Conservation (phyloP, 2,329 filamentous ascomycete genomes). For the Calonectria leucothoes region DNA sequence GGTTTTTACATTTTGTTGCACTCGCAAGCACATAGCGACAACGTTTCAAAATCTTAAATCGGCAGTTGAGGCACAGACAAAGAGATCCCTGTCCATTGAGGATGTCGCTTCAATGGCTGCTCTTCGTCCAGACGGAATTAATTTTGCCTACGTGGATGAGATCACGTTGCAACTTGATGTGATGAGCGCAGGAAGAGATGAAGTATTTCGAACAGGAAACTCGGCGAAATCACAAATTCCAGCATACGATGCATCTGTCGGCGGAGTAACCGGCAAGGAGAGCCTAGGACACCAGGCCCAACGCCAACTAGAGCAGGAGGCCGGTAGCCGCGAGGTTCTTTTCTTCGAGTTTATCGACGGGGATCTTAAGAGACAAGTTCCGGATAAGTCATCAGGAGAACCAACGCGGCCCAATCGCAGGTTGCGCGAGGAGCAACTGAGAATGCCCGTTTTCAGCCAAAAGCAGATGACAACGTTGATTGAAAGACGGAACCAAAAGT, state of each 20-base stretch:
- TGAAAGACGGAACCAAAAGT: conserved; percentile 89
- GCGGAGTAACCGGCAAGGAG: conserved; percentile 64
- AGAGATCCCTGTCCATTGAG: conserved; percentile 74
- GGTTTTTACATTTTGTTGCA: conserved; percentile 94
- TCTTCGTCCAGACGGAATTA: conserved; percentile 81
- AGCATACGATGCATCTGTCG: conserved; percentile 67
- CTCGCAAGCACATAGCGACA: conserved; percentile 90
- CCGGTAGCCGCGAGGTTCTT: conserved; percentile 73
- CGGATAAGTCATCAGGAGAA: conserved; percentile 78
- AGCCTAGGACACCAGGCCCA: conserved; percentile 47
- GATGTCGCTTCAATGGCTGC: conserved; percentile 87
- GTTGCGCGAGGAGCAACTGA: conserved; percentile 81
- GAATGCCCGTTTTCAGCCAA: conserved; percentile 92
- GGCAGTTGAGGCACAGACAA: conserved; percentile 86
- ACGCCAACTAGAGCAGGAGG: conserved; percentile 13
- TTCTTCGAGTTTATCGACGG: conserved; percentile 95
- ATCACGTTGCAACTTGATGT: conserved; percentile 83
- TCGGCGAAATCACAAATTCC: conserved; percentile 63
- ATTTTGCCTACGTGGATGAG: conserved; percentile 89
- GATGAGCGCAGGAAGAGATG: conserved; percentile 74
- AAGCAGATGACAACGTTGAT: conserved; percentile 92
- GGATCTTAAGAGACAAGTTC: conserved; percentile 85
- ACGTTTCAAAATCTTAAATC: conserved; percentile 90
- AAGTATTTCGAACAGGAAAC: conserved; percentile 64
- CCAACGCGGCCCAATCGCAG: conserved; percentile 74